Conservation (phyloP, 306 rosid genomes). For the Gastrolobium bilobum region DNA sequence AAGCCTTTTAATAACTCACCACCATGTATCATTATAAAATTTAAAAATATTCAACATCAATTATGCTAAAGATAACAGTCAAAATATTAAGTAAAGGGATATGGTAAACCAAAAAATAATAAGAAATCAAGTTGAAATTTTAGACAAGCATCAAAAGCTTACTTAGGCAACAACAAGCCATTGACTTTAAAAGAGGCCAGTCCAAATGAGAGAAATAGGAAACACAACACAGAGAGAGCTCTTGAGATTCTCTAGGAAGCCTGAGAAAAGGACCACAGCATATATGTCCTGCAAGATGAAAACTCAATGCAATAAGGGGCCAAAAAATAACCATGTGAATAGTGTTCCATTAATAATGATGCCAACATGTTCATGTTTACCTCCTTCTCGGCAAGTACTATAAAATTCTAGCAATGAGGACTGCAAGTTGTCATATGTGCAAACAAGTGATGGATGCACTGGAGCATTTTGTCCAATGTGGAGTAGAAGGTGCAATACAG, state of each 20-base stretch:
- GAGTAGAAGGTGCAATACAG: conserved; percentile 69
- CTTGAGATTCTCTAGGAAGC: conserved; percentile 84
- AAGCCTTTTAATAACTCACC: conserved; percentile 23
- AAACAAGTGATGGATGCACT: conserved; percentile 64
- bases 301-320: conserved; percentile 40
- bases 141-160: conserved; percentile 51
- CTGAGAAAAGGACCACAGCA: conserved; percentile 76
- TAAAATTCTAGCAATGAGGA: conserved; percentile 67
- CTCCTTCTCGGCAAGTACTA: conserved; percentile 59
- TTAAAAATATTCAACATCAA: conserved; percentile 11
- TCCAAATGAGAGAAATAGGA: conserved; percentile 77
- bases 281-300: conserved; percentile 65
- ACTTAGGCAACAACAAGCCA: conserved; percentile 84
- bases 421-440: conserved; percentile 68
- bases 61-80: conserved; percentile 19
- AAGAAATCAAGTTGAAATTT: conserved; percentile 33
- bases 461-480: conserved; percentile 72
- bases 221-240: conserved; percentile 78
- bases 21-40: conserved; percentile 1
- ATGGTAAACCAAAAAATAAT: background rate
- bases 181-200: conserved; percentile 64
- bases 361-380: conserved; percentile 54
- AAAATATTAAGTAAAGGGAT: conserved; percentile 8
- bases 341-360: conserved; percentile 10
- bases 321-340: conserved; percentile 19